Evolutionary conservation across 2,329 filamentous ascomycete species (phyloP).

Genomic region (Albifimbria verrucaria): DNA sequence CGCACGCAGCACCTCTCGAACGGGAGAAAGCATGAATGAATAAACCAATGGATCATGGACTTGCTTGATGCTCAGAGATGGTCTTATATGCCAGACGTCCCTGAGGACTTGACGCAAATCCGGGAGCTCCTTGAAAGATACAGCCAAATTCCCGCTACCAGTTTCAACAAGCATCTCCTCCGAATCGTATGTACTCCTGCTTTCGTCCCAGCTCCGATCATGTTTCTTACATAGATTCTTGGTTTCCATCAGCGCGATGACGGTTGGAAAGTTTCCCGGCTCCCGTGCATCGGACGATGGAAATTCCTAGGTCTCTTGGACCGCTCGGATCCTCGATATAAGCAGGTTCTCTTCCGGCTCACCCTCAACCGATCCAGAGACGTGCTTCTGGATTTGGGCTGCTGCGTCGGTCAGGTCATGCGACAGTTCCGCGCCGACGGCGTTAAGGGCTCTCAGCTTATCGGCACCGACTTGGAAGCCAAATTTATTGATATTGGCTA

Average conservation of each 20-base stretch:
- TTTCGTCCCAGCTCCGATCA: background rate
- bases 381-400: slow-evolving; percentile 46
- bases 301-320: slow-evolving; percentile 44
- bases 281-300: slow-evolving; percentile 47
- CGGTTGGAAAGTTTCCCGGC: slow-evolving; percentile 41
- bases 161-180: slow-evolving; percentile 33
- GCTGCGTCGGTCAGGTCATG: slow-evolving; percentile 47
- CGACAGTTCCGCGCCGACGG: slow-evolving; percentile 49
- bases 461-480: slow-evolving; percentile 45
- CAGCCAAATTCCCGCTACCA: slow-evolving; percentile 30
- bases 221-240: background rate
- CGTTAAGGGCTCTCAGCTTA: slow-evolving; percentile 43
- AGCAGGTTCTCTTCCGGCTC: slow-evolving; percentile 38
- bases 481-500: slow-evolving; percentile 58
- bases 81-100: slow-evolving; percentile 33
- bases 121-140: slow-evolving; percentile 34
- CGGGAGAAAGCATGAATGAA: no score
- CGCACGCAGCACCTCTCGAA: no score
- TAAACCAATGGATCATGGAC: slow-evolving; percentile 27
- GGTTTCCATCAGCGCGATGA: slow-evolving; percentile 35
- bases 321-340: slow-evolving; percentile 38
- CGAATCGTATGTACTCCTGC: slow-evolving; percentile 26
- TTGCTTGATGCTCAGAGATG: slow-evolving; percentile 30
- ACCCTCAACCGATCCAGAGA: slow-evolving; percentile 33
- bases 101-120: slow-evolving; percentile 32